Evolutionary conservation across 805 yeast species (phyloP), one percentile per base, ranked within the genome.

Genomic region (Wickerhamomyces chaumierensis): DNA sequence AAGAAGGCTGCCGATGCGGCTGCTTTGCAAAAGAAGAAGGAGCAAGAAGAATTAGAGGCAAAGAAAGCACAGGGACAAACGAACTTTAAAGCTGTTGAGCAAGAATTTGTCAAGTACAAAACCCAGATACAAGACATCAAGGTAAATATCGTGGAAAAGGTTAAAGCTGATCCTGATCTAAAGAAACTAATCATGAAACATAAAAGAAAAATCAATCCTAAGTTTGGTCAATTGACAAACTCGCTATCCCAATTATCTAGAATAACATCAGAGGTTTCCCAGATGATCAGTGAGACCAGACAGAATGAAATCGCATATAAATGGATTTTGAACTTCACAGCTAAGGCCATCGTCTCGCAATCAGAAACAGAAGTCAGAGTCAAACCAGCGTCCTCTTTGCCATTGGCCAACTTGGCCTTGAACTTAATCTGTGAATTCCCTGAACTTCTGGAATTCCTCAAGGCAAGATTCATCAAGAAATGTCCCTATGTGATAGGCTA

Each of bases 281-380:
- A 51, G 5, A 52, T 79, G 23, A 59, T 90, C 4, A 56, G 48
- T 4, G 68, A 70, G 31, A 69, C 83, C 0, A 63, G 66, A 31
- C 46, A 52, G 7, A 58, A 70, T 43, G 69, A 68, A 3, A 51
- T 81, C 15, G 81, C 79, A 1, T 82, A 63, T 49, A 57, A 69
- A 27, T 88, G 94, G 87, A 68, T 82, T 6, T 60, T 87, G 28
- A 92, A 92, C 53, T 81, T 80, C 52, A 71, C 83, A 21, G 81
- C 96, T 5, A 92, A 92, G 53, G 82, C 90, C 3, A 62, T 88
- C 2, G 84, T 92, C 1, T 75, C 81, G 20, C 98, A 92, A 60
- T 90, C 96, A 1, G 97, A 88, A 58, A 75, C 94, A 1, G 98
- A 92, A 58, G 88, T 86, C 8, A 69, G 81, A 14, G 94, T 83